These are phyloP conservation scores for Pharnaceum exiguum DNA, from an alignment of 148 eudicot genomes.

Conservation along the genomic window DNA sequence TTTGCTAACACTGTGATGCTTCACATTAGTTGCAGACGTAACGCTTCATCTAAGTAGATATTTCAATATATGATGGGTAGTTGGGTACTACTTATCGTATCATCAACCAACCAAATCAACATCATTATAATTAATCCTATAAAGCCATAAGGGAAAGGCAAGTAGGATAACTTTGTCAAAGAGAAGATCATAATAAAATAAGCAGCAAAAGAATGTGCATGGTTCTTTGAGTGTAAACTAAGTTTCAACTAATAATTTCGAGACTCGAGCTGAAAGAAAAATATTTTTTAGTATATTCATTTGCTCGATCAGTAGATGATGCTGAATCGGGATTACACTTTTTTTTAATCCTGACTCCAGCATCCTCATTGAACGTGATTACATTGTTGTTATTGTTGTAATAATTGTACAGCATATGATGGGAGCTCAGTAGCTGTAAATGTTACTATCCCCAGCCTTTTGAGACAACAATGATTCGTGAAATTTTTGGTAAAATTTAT, in stretches of 20 bases:
- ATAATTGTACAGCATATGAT: no score
- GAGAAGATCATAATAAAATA: not conserved
- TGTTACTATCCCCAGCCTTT: constrained; percentile 2
- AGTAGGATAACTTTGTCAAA: not conserved
- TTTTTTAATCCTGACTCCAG: no score
- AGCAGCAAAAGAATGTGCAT: not conserved
- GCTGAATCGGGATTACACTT: no score
- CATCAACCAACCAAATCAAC: no score
- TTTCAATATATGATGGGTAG: no score
- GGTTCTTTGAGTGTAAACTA: constrained; percentile 20
- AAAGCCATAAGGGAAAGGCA: not conserved
- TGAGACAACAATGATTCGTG: constrained; percentile 16
- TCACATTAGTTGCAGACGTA: no score
- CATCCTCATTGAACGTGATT: no score
- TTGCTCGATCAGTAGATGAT: not conserved
- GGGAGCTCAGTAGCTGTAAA: not conserved
- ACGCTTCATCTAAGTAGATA: no score
- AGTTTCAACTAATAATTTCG: constrained; percentile 15
- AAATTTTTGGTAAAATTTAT: constrained; percentile 6
- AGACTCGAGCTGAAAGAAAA: not conserved
- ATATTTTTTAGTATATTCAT: not conserved
- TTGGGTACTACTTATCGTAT: no score
- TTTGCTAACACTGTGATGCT: no score
- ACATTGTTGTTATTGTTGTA: no score
- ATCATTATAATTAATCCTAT: no score